A percentile compares a stretch with the other conserved stretches of the same genome.
Conservation (phyloP, 768 basidiomycete genomes). For the Cyclocybe cylindracea region DNA sequence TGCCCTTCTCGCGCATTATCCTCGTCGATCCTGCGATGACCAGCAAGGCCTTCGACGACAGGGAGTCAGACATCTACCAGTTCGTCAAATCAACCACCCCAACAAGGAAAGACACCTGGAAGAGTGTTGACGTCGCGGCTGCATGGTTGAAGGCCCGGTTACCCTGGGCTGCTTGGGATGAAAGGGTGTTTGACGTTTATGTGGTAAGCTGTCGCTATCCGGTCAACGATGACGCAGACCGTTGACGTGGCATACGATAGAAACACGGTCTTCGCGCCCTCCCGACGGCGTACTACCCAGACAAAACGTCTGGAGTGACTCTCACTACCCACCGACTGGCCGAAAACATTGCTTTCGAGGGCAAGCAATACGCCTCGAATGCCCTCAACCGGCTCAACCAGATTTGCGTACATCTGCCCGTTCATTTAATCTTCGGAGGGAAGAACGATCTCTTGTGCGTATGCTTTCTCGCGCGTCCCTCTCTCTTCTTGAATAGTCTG, state of each 20-base stretch:
- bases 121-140: slow-evolving; percentile 20
- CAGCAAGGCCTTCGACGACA: slow-evolving; percentile 17
- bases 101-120: slow-evolving; percentile 25
- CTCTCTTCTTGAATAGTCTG: not conserved
- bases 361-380: slow-evolving; percentile 18
- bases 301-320: slow-evolving; percentile 22
- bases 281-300: slow-evolving; percentile 29
- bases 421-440: slow-evolving; percentile 30
- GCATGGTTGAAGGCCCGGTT: slow-evolving; percentile 24
- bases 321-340: slow-evolving; percentile 25
- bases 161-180: slow-evolving; percentile 27
- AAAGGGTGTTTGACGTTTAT: slow-evolving; percentile 25
- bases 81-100: slow-evolving; percentile 23
- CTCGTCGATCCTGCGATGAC: slow-evolving; percentile 27
- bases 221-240: too few species aligned
- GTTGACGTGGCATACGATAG: slow-evolving; percentile 3
- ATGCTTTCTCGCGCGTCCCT: not conserved
- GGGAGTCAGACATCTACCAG: slow-evolving; percentile 27
- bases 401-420: slow-evolving; percentile 25
- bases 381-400: slow-evolving; percentile 27
- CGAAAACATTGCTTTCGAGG: slow-evolving; percentile 28
- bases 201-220: slow-evolving; percentile 13
- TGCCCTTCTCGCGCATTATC: slow-evolving; percentile 26
- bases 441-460: slow-evolving; percentile 30
- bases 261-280: slow-evolving; percentile 27